phyloP scores from a whole-genome alignment of 176 grass and related monocot species.

The Elaeis guineensis region DNA sequence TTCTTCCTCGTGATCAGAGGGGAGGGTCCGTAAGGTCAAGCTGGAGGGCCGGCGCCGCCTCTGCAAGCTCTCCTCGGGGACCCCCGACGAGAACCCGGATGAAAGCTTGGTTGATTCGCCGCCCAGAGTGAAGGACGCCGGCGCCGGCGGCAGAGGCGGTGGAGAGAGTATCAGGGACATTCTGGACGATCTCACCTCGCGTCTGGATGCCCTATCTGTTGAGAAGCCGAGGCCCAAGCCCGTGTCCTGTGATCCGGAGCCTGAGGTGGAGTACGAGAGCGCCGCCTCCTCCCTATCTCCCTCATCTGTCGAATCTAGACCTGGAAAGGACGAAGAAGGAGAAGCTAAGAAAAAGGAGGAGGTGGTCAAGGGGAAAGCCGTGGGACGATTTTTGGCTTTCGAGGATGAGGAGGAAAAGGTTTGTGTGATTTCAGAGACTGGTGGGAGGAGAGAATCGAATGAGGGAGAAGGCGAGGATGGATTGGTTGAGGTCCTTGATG shows the following conservation, averaged over 20 bases:
- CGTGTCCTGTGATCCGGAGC: neutral
- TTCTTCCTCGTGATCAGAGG: slow-evolving; percentile 11
- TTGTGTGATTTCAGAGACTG: slow-evolving; percentile 3
- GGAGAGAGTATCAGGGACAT: slow-evolving; percentile 62
- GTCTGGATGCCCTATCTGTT: slow-evolving; percentile 58
- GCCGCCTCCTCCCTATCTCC: slow-evolving; percentile 26
- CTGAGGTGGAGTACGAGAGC: slow-evolving; percentile 5
- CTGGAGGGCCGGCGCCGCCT: slow-evolving; percentile 64
- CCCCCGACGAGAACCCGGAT: neutral
- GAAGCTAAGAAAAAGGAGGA: slow-evolving; percentile 2
- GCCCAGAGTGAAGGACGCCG: neutral
- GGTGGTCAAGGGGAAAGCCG: neutral
- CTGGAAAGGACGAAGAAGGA: neutral
- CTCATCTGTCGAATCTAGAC: slow-evolving; percentile 11
- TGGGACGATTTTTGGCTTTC: slow-evolving; percentile 10
- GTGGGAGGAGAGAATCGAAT: neutral
- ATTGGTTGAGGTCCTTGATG: neutral
- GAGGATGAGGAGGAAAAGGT: slow-evolving; percentile 6
- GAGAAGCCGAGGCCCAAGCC: slow-evolving; percentile 23
- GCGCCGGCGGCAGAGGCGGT: neutral
- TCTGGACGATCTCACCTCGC: slow-evolving; percentile 62
- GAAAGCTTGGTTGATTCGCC: slow-evolving; percentile 12
- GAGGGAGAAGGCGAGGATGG: slow-evolving; percentile 22
- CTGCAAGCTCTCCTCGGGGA: slow-evolving; percentile 37
- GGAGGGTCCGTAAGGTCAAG: slow-evolving; percentile 36